phyloP scores from a whole-genome alignment of 495 filamentous ascomycete species.

The Filosporella fistucella region DNA sequence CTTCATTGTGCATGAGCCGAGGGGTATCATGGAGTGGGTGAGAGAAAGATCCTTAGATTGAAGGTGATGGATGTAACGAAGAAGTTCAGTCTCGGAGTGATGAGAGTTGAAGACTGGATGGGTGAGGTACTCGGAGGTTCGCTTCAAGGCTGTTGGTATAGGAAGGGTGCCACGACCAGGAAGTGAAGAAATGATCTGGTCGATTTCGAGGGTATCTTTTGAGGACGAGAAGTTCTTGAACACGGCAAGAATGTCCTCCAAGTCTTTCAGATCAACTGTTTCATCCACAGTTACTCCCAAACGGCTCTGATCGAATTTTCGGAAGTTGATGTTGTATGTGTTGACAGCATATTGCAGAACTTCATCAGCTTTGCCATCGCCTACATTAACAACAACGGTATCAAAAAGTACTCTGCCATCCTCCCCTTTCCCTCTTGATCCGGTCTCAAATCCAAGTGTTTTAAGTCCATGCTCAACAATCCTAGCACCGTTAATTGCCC shows the following conservation, averaged over 20 bases:
- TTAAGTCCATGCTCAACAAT: constrained; percentile 64
- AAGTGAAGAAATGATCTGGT: constrained; percentile 33
- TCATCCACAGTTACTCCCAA: constrained; percentile 72
- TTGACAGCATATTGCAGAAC: constrained; percentile 46
- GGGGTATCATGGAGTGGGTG: constrained; percentile 96
- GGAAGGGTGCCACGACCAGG: constrained; percentile 24
- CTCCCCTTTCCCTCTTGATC: constrained; percentile 48
- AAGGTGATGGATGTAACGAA: constrained; percentile 91
- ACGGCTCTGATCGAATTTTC: constrained; percentile 53
- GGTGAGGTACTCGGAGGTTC: constrained; percentile 73
- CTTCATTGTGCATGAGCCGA: constrained; percentile 99
- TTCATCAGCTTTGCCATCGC: constrained; percentile 41
- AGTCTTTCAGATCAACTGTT: constrained; percentile 57
- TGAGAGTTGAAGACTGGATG: constrained; percentile 97
- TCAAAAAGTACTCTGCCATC: constrained; percentile 66
- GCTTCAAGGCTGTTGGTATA: constrained; percentile 58
- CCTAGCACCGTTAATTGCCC: constrained; percentile 64
- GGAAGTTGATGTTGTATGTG: constrained; percentile 55
- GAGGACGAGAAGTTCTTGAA: constrained; percentile 40
- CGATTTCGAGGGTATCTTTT: constrained; percentile 24
- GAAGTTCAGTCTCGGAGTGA: constrained; percentile 93
- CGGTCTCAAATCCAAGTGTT: constrained; percentile 60
- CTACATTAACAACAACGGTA: constrained; percentile 67
- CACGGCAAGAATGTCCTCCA: constrained; percentile 55
- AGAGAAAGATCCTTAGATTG: constrained; percentile 95